These are phyloP conservation scores for Metarhizium guizhouense DNA, from an alignment of 2,329 filamentous ascomycete species.

Conservation along the genomic window DNA sequence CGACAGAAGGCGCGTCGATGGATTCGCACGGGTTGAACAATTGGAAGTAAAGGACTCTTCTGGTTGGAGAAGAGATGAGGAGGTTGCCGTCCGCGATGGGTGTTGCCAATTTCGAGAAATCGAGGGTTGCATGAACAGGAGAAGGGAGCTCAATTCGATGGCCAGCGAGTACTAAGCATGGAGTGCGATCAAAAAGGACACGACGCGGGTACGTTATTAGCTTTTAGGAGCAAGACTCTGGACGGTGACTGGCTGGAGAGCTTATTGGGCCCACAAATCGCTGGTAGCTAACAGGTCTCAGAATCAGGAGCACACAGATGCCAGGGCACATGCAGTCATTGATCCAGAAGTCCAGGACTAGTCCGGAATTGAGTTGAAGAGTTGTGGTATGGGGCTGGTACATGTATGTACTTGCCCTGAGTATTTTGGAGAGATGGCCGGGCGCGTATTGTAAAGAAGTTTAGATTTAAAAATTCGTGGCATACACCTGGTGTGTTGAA, in stretches of 20 bases:
- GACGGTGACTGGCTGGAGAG: background rate
- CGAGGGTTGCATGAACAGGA: background rate
- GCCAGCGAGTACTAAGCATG: background rate
- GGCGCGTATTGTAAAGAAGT: no score
- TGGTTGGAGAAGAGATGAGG: background rate
- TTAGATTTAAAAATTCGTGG: no score
- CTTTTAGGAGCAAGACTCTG: background rate
- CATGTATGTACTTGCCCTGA: no score
- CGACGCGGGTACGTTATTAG: slow-evolving; percentile 3
- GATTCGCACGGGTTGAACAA: background rate
- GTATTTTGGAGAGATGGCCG: no score
- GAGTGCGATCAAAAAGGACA: slow-evolving; percentile 6
- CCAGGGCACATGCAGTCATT: no score
- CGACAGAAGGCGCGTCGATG: background rate
- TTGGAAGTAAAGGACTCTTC: background rate
- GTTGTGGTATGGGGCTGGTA: no score
- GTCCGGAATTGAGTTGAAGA: no score
- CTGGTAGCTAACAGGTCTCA: background rate
- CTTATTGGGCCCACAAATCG: background rate
- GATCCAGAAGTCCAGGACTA: no score
- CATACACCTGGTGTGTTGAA: no score
- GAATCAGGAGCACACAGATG: no score
- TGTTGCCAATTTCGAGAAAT: background rate
- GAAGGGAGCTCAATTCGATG: slow-evolving; percentile 2
- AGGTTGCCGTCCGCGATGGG: background rate